Percentiles rank a stretch among this genome's conserved stretches.
phyloP scores from a whole-genome alignment of 495 filamentous ascomycete genomes.

The Viridothelium virens region DNA sequence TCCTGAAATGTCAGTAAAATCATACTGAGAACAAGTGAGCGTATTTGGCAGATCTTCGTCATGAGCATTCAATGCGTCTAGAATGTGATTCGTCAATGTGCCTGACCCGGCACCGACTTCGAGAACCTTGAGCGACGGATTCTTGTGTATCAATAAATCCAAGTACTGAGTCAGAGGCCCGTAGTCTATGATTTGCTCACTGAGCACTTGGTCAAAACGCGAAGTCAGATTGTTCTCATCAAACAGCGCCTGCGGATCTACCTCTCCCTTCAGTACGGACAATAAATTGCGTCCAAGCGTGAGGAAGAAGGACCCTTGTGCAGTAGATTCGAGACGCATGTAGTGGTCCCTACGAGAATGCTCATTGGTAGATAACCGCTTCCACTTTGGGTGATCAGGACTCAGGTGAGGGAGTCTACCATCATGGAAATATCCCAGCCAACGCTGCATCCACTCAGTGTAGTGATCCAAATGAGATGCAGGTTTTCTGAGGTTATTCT shows the following conservation, averaged over 20 bases:
- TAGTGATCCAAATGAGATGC: neutral
- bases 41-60: constrained; percentile 1
- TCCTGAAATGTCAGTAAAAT: constrained; percentile 23
- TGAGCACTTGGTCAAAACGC: constrained; percentile 13
- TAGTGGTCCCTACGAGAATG: neutral
- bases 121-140: constrained; percentile 22
- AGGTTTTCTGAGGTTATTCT: neutral
- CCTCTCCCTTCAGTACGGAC: constrained; percentile 11
- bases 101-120: constrained; percentile 28
- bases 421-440: constrained; percentile 5
- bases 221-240: constrained; percentile 14
- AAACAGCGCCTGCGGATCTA: constrained; percentile 18
- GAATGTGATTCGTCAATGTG: constrained; percentile 14
- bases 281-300: constrained; percentile 15
- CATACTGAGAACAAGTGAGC: constrained; percentile 11
- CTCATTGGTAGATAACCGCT: neutral
- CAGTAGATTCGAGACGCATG: constrained; percentile 4
- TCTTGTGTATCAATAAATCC: constrained; percentile 15
- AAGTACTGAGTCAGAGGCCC: neutral
- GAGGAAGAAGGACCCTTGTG: neutral
- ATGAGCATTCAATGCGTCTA: constrained; percentile 9
- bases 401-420: constrained; percentile 6
- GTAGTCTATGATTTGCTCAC: constrained; percentile 4
- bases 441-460: neutral
- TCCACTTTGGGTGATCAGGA: constrained; percentile 6